phyloP scores from a whole-genome alignment of 805 yeast genomes.

The Maudiozyma pseudohumilis region DNA sequence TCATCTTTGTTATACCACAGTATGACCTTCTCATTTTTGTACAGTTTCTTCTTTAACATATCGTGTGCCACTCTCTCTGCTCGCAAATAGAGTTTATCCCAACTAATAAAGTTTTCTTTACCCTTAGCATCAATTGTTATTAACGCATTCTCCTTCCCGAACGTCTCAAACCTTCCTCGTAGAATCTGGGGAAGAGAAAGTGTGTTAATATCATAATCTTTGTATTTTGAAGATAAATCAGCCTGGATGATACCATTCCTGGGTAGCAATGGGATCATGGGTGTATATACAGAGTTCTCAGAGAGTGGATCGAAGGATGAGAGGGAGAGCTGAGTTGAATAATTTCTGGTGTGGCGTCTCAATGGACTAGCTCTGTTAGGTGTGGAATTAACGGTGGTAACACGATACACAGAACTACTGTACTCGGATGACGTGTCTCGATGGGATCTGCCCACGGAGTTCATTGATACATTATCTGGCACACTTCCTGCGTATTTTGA shows the following conservation, averaged over 20 bases:
- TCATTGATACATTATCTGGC: slow-evolving; percentile 5
- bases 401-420: slow-evolving; percentile 12
- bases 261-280: slow-evolving; percentile 32
- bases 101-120: slow-evolving; percentile 69
- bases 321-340: slow-evolving; percentile 23
- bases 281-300: slow-evolving; percentile 13
- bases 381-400: slow-evolving; percentile 25
- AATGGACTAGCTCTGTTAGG: slow-evolving; percentile 13
- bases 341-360: slow-evolving; percentile 8
- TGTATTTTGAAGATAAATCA: neutral
- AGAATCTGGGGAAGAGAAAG: slow-evolving; percentile 60
- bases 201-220: neutral
- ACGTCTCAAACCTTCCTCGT: slow-evolving; percentile 58
- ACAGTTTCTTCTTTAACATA: slow-evolving; percentile 30
- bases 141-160: slow-evolving; percentile 61
- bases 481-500: neutral
- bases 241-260: slow-evolving; percentile 22
- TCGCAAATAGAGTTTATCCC: slow-evolving; percentile 79
- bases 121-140: slow-evolving; percentile 67
- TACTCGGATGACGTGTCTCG: slow-evolving; percentile 1
- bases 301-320: slow-evolving; percentile 24
- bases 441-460: slow-evolving; percentile 4
- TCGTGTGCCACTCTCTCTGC: slow-evolving; percentile 77
- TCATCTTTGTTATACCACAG: slow-evolving; percentile 77
- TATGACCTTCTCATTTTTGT: slow-evolving; percentile 75